phyloP scores from a whole-genome alignment of 2,329 filamentous ascomycete genomes.

The Neospermospora avenae region DNA sequence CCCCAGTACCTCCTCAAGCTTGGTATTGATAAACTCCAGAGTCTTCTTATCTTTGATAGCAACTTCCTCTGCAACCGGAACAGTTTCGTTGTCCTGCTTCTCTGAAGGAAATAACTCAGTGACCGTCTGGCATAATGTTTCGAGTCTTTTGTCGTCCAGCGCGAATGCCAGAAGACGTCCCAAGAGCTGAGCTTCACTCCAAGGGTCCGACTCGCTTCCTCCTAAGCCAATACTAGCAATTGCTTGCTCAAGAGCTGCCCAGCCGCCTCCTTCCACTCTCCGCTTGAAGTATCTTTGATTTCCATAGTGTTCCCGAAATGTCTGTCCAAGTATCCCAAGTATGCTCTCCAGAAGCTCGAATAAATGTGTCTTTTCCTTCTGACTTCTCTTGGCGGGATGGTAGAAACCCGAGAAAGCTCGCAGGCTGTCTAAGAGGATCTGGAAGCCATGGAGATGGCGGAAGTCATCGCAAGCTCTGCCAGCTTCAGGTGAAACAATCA shows the following conservation, averaged over 20 bases:
- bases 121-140: conserved; percentile 60
- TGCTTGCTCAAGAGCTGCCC: conserved; percentile 70
- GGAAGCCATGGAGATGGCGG: conserved; percentile 75
- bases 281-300: conserved; percentile 85
- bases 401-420: conserved; percentile 73
- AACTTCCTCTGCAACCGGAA: not conserved
- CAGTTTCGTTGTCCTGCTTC: not conserved
- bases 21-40: conserved; percentile 32
- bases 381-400: conserved; percentile 58
- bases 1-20: conserved; percentile 48
- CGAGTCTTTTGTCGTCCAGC: conserved; percentile 72
- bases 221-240: conserved; percentile 66
- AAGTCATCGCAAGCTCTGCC: conserved; percentile 72
- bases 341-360: conserved; percentile 69
- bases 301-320: conserved; percentile 72
- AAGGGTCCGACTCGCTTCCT: conserved; percentile 63
- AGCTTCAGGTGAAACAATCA: conserved; percentile 42
- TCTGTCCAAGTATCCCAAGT: conserved; percentile 65
- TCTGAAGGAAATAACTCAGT: conserved; percentile 35
- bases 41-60: conserved; percentile 24
- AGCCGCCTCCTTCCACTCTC: conserved; percentile 72
- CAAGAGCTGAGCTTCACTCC: conserved; percentile 71
- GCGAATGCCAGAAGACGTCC: conserved; percentile 79
- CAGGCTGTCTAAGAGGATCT: conserved; percentile 66
- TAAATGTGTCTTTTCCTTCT: conserved; percentile 60